Evolutionary conservation across 2,329 filamentous ascomycete species (phyloP).

Genomic region (Dothiorella sarmentorum): DNA sequence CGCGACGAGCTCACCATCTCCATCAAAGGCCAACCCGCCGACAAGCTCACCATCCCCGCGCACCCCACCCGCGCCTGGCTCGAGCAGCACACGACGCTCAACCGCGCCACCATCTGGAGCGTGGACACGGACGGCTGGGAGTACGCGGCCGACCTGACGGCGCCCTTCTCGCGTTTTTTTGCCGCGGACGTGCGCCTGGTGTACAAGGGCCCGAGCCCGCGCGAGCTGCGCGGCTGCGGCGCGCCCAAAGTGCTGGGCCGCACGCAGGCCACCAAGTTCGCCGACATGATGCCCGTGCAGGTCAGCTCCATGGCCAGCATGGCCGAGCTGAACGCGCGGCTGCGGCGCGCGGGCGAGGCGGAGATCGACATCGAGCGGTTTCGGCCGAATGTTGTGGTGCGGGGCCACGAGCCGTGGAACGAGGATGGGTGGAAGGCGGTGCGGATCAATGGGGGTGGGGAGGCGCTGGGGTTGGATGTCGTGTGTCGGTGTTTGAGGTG

Average conservation of each 20-base stretch:
- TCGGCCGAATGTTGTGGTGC: conserved; percentile 61
- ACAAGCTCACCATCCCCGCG: conserved; percentile 52
- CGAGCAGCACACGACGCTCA: conserved; percentile 48
- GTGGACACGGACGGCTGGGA: conserved; percentile 55
- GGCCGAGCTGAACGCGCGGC: conserved; percentile 55
- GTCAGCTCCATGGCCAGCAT: conserved; percentile 57
- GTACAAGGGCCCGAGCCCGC: conserved; percentile 59
- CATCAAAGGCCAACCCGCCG: conserved; percentile 52
- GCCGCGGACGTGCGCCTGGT: conserved; percentile 54
- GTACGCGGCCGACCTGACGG: conserved; percentile 52
- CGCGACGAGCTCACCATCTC: conserved; percentile 35
- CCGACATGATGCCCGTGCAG: conserved; percentile 57
- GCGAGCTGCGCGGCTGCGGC: conserved; percentile 56
- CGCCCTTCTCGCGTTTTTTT: conserved; percentile 55
- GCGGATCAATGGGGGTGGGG: conserved; percentile 38
- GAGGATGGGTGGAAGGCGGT: conserved; percentile 64
- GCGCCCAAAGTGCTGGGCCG: conserved; percentile 52
- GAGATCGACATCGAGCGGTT: conserved; percentile 61
- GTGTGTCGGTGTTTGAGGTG: conserved; percentile 59
- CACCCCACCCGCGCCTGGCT: conserved; percentile 56
- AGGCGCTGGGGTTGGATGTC: conserved; percentile 51
- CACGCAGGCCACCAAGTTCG: conserved; percentile 54
- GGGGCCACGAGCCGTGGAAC: conserved; percentile 55
- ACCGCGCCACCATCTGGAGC: conserved; percentile 57
- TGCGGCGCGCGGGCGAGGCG: conserved; percentile 42